Conservation (phyloP, 495 filamentous ascomycete species). For the Tuber microsphaerosporum region DNA sequence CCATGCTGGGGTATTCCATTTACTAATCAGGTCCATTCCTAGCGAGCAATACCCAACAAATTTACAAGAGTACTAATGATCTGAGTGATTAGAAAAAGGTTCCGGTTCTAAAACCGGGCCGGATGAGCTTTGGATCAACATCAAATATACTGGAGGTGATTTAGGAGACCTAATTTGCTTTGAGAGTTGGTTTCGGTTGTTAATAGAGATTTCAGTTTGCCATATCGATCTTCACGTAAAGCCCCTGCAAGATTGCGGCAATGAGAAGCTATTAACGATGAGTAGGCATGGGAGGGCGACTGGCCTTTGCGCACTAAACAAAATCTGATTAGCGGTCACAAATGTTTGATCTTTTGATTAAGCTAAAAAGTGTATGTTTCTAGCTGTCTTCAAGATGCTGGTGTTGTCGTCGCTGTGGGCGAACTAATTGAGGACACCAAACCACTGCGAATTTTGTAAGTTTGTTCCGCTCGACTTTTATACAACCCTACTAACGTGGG, state of each 20-base stretch:
- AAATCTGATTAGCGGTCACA: constrained; percentile 89
- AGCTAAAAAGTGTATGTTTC: background rate
- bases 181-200: background rate
- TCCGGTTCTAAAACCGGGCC: constrained; percentile 67
- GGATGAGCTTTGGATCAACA: constrained; percentile 83
- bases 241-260: background rate
- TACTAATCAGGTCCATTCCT: constrained; percentile 43
- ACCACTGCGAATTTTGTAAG: constrained; percentile 69
- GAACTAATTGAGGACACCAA: constrained; percentile 63
- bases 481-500: background rate
- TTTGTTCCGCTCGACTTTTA: constrained; percentile 41
- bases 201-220: constrained; percentile 53
- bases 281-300: constrained; percentile 79
- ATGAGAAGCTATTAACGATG: constrained; percentile 35
- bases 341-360: constrained; percentile 46
- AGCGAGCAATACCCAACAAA: constrained; percentile 76
- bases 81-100: constrained; percentile 75
- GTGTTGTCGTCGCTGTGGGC: constrained; percentile 73
- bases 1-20: background rate
- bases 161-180: background rate
- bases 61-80: constrained; percentile 68
- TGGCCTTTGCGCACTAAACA: constrained; percentile 75
- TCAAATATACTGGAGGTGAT: constrained; percentile 69
- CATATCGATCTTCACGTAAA: constrained; percentile 61
- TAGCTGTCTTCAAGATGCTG: constrained; percentile 50